Percentiles rank a stretch among this genome's conserved stretches.
These are phyloP conservation scores for Chlorella sorokiniana DNA, from an alignment of 139 green algal genomes.

Conservation along the genomic window DNA sequence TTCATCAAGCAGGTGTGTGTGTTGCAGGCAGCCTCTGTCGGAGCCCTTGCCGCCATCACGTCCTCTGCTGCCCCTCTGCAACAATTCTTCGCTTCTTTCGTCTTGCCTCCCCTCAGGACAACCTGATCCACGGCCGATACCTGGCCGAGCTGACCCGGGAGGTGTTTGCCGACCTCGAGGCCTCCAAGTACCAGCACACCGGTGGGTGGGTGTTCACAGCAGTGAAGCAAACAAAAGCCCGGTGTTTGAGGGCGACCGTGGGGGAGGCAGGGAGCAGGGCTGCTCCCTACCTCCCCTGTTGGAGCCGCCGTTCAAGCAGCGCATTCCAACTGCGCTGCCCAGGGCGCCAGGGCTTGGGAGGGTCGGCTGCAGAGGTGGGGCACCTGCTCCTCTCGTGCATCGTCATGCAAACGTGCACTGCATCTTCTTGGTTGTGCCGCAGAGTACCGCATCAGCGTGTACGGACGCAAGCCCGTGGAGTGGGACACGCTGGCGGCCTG, in stretches of 20 bases:
- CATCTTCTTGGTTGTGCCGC: constrained; percentile 34
- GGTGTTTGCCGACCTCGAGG: constrained; percentile 83
- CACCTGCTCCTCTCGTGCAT: no score
- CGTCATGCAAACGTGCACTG: not conserved
- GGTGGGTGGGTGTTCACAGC: constrained; percentile 55
- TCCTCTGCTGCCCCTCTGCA: not conserved
- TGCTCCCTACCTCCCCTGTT: no score
- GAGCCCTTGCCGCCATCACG: not conserved
- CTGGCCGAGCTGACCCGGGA: constrained; percentile 97
- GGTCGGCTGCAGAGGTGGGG: no score
- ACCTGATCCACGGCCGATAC: constrained; percentile 92
- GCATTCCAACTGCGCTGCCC: no score
- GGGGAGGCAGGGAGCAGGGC: no score
- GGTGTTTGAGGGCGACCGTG: no score
- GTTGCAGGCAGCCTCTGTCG: no score
- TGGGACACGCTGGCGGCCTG: constrained; percentile 98
- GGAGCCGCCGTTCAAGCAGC: no score
- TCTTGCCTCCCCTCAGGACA: constrained; percentile 66
- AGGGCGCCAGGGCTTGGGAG: no score
- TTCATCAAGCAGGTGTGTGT: constrained; percentile 96
- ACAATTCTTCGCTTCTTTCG: not conserved
- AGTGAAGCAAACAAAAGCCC: no score
- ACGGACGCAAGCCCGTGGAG: constrained; percentile 88
- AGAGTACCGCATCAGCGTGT: constrained; percentile 90
- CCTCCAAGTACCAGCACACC: constrained; percentile 94